Evolutionary conservation across 2,329 filamentous ascomycete genomes (phyloP), one percentile per base, ranked within the genome.

Genomic region (Rutstroemia sp.): DNA sequence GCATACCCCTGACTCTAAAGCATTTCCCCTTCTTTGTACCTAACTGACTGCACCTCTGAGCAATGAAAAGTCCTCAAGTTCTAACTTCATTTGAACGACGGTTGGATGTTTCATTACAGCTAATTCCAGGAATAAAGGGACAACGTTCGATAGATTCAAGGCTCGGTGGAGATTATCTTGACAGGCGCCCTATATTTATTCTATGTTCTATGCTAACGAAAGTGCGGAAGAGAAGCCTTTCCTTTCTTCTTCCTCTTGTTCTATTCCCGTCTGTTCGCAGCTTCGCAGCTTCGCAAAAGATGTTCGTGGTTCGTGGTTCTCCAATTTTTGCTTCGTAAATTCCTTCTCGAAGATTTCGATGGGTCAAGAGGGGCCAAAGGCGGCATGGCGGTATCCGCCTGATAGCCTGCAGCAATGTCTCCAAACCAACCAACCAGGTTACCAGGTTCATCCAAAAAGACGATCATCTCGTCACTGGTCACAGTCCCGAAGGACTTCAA

Each of bases 1-100:
- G 10, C 17, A 51, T 47, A 53, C 51, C 51, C 51, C 51, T 53
- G 51, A 53, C 27, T 53, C 50, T 52, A 3, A 30, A 25, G 40
- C 50, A 52, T 34, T 46, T 34, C 40, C 50, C 40, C 38, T 19
- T 42, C 19, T 19, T 17, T 42, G 19, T 42, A 17, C 42, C 46
- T 42, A 27, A 27, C 25, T 27, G 25, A 8, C 25, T 27, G 4
- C 25, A 46, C 46, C 42, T 52, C 25, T n/a, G 39, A 34, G 34
- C 27, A 34, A 52, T 19, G 30, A 14, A 34, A 34, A 34, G 21
- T 10, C 19, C 23, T 19, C 19, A 27, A 19, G 30, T 38, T 42
- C 21, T 42, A 27, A 51, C 49, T 30, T 39, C 6, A 42, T 51
- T 42, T 14, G 38, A 51, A 40, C 21, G 38, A 42, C 38, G 38